A percentile compares a stretch with the other conserved stretches of the same genome.
These are phyloP conservation scores for Cardamine occulta DNA, from an alignment of 345 rosid genomes.

Conservation along the genomic window DNA sequence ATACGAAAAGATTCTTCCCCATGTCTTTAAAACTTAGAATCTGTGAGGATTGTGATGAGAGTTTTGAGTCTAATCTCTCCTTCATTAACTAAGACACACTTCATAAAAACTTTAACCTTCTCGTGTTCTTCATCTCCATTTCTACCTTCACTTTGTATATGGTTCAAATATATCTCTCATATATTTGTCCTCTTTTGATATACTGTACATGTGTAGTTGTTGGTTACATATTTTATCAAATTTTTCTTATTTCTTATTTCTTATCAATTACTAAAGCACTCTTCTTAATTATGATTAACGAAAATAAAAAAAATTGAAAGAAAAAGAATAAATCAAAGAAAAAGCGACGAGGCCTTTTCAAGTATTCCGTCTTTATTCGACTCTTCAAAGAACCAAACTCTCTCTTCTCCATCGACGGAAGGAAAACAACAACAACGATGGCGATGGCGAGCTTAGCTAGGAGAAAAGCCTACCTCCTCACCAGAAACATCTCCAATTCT, in stretches of 20 bases:
- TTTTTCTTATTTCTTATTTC: neutral
- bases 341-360: neutral
- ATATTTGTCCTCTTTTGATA: too few species aligned
- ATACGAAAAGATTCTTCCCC: neutral
- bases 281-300: neutral
- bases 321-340: neutral
- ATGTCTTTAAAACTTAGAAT: neutral
- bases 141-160: too few species aligned
- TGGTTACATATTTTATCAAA: neutral
- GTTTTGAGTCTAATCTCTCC: neutral
- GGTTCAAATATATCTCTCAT: too few species aligned
- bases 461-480: slow-evolving; percentile 66
- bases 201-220: neutral
- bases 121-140: neutral
- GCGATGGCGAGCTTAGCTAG: slow-evolving; percentile 88
- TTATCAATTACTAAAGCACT: neutral
- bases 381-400: slow-evolving; percentile 33
- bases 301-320: neutral
- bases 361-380: slow-evolving; percentile 37
- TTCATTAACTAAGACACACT: neutral
- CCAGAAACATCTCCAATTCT: slow-evolving; percentile 59
- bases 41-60: neutral
- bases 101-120: neutral
- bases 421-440: slow-evolving; percentile 47
- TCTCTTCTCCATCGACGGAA: slow-evolving; percentile 28